phyloP scores from a whole-genome alignment of 352 stramenopile species.

The Pythium angustatum region DNA sequence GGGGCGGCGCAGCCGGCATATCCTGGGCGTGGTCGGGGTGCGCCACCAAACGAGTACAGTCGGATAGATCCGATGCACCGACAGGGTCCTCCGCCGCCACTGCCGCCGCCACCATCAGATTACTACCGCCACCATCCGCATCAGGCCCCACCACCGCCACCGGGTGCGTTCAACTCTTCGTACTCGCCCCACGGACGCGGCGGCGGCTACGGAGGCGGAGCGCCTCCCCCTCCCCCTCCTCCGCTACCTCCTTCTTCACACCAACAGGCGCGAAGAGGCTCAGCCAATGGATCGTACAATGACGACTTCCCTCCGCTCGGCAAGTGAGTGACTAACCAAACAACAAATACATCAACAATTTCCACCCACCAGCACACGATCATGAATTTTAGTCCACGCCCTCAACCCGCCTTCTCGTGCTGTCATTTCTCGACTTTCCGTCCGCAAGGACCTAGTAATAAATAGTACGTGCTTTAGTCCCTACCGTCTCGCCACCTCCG shows the following conservation, averaged over 20 bases:
- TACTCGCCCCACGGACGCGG: constrained; percentile 24
- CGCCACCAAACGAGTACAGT: constrained; percentile 17
- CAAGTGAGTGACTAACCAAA: constrained; percentile 27
- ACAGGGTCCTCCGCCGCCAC: constrained; percentile 9
- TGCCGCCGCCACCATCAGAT: constrained; percentile 20
- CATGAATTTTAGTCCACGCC: too few species aligned
- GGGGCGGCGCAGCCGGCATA: constrained; percentile 9
- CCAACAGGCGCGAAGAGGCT: constrained; percentile 29
- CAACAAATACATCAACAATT: constrained; percentile 6
- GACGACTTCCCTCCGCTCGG: constrained; percentile 75
- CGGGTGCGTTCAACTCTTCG: constrained; percentile 12
- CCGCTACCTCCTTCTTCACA: constrained; percentile 21
- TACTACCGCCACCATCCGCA: constrained; percentile 21
- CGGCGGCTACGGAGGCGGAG: constrained; percentile 25
- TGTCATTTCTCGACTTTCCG: too few species aligned
- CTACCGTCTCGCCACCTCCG: too few species aligned
- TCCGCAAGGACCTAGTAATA: too few species aligned
- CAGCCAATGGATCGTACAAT: constrained; percentile 44
- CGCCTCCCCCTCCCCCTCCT: constrained; percentile 11
- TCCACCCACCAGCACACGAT: background rate
- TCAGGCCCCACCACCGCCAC: constrained; percentile 10
- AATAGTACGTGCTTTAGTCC: too few species aligned
- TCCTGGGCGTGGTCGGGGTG: constrained; percentile 19
- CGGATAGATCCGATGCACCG: constrained; percentile 25
- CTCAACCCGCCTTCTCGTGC: too few species aligned